phyloP scores from a whole-genome alignment of 225 moss, liverwort and hornwort genomes.

The Sphagnum tenellum region DNA sequence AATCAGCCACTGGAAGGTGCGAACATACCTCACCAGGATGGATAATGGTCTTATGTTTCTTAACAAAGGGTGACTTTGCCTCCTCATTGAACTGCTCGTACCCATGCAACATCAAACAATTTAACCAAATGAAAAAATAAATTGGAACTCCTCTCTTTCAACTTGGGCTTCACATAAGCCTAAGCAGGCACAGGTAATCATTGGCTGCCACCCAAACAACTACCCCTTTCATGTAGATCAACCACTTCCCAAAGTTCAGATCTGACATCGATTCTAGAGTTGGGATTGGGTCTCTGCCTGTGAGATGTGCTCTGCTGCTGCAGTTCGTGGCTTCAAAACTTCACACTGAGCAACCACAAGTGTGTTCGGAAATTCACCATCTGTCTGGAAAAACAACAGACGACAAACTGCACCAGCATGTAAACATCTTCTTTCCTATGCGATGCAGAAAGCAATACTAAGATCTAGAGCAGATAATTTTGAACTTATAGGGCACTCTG shows the following conservation, averaged over 20 bases:
- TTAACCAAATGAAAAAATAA: too few species aligned
- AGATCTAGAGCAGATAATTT: background rate
- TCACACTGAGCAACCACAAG: slow-evolving; percentile 87
- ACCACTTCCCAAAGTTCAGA: too few species aligned
- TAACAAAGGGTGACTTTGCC: slow-evolving; percentile 69
- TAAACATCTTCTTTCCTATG: background rate
- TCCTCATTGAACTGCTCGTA: slow-evolving; percentile 69
- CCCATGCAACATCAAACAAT: background rate
- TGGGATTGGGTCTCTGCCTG: slow-evolving; percentile 29
- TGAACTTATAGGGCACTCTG: too few species aligned
- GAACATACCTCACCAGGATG: slow-evolving; percentile 88
- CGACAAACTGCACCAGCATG: background rate
- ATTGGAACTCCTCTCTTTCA: too few species aligned
- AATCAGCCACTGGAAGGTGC: too few species aligned
- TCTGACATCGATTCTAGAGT: too few species aligned
- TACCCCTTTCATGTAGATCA: too few species aligned
- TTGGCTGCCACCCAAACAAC: too few species aligned
- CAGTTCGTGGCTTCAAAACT: slow-evolving; percentile 74
- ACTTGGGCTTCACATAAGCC: too few species aligned
- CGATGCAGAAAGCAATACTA: background rate
- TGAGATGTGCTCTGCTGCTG: slow-evolving; percentile 83
- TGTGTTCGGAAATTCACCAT: slow-evolving; percentile 88
- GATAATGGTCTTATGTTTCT: slow-evolving; percentile 84
- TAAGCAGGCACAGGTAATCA: too few species aligned
- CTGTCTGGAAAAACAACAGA: slow-evolving; percentile 55